Base-by-base conservation (phyloP, 2,329 filamentous ascomycete genomes). In the Colletotrichum musae region DNA sequence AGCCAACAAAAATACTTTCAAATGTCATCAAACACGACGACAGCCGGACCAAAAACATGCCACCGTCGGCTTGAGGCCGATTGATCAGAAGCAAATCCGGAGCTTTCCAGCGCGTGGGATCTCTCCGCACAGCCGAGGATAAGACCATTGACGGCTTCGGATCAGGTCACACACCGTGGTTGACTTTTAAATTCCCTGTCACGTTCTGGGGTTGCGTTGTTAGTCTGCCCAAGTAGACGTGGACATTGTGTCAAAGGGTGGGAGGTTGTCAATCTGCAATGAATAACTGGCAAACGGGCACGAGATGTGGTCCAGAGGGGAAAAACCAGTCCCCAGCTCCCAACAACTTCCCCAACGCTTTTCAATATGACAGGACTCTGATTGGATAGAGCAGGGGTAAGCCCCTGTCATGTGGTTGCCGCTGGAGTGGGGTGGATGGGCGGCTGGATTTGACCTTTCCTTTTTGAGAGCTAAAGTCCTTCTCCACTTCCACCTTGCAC, bases 261-360 rank as follows among this genome's bases (percentile, higher is more conserved):
- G 21, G 58, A 67, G 62, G 66, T 70, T 69, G 62, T 67, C 51
- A 70, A 70, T 67, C 62, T 60, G 62, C 62, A 70, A 51, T 70
- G 56, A 45, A 60, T 60, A 48, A 70, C 67, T 60, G 67, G 67
- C 43, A 61, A 67, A 43, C 62, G 57, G 45, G 56, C 62, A 67
- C 54, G 43, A 66, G 51, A 63, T 61, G 67, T 43, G 62, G 67
- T 70, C 62, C 67, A 60, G 45, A 64, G 41, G 48, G 47, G 48
- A 56, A 58, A 41, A 52, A 61, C 59, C 36, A 67, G 24, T 56
- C 39, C 67, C 67, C 56, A 21, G 56, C 57, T 67, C 67, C 67
- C 67, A 70, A 70, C 67, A 70, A 70, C 50, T 66, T 66, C 56
- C 66, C 67, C 67, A 70, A 70, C 67, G 67, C 67, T 70, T 70